These are phyloP conservation scores for Juglanconis oblonga DNA, from an alignment of 2,329 filamentous ascomycete genomes.

Conservation along the genomic window DNA sequence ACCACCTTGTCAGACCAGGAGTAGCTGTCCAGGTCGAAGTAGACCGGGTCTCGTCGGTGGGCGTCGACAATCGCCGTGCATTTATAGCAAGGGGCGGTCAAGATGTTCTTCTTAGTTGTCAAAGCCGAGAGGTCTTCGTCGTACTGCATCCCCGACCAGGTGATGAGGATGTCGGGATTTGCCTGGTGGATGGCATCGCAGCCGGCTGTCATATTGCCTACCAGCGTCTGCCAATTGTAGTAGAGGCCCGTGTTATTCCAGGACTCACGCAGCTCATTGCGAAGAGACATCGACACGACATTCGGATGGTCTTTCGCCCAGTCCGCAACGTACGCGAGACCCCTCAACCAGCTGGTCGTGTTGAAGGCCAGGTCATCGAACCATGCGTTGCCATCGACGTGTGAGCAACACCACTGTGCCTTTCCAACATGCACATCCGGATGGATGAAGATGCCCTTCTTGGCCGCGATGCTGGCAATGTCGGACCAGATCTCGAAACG, in stretches of 20 bases:
- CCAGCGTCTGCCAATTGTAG: conserved; percentile 46
- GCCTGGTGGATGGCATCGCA: conserved; percentile 40
- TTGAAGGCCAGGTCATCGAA: conserved; percentile 55
- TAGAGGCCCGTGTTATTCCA: conserved; percentile 32
- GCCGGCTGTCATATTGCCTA: conserved; percentile 41
- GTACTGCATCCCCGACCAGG: conserved; percentile 47
- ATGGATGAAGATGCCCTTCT: conserved; percentile 36
- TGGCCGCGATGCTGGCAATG: conserved; percentile 31
- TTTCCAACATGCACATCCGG: conserved; percentile 40
- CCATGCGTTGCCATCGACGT: conserved; percentile 50
- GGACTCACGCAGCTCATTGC: conserved; percentile 39
- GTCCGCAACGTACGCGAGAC: conserved; percentile 47
- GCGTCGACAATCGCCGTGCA: conserved; percentile 41
- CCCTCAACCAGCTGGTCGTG: conserved; percentile 51
- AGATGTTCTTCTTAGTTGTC: conserved; percentile 36
- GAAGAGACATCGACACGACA: conserved; percentile 38
- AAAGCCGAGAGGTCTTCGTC: conserved; percentile 44
- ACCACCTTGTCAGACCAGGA: conserved; percentile 47
- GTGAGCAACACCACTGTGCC: conserved; percentile 44
- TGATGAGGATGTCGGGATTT: conserved; percentile 44
- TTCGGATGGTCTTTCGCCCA: conserved; percentile 39
- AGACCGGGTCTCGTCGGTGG: conserved; percentile 37
- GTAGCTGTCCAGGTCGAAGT: conserved; percentile 43
- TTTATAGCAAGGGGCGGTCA: conserved; percentile 39
- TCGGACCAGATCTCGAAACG: conserved; percentile 40